These are phyloP conservation scores for Plantago major DNA, from an alignment of 257 asterid genomes.

Conservation along the genomic window DNA sequence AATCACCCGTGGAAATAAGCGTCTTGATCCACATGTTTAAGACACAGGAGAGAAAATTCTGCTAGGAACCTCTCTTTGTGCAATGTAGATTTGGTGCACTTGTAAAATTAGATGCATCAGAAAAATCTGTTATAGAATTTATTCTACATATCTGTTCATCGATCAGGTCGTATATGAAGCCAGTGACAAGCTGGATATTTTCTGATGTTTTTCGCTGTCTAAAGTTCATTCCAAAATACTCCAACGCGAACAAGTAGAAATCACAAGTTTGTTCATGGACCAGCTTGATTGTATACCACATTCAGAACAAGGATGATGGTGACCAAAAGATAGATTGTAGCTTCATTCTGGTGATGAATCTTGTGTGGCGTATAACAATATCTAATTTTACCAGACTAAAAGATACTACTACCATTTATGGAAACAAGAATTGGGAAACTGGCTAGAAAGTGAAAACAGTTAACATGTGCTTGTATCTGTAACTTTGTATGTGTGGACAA, in stretches of 20 bases:
- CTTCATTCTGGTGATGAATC: too few species aligned
- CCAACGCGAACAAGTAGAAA: too few species aligned
- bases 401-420: background rate
- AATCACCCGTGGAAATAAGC: constrained; percentile 44
- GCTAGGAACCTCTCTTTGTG: constrained; percentile 17
- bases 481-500: background rate
- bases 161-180: background rate
- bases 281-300: too few species aligned
- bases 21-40: constrained; percentile 20
- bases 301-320: too few species aligned
- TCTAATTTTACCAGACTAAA: too few species aligned
- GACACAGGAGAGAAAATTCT: constrained; percentile 13
- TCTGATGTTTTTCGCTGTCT: background rate
- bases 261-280: too few species aligned
- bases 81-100: constrained; percentile 2
- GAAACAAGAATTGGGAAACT: background rate
- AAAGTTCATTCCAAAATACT: too few species aligned
- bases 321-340: too few species aligned
- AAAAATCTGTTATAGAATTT: background rate
- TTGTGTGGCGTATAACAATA: too few species aligned
- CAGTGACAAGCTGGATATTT: too few species aligned
- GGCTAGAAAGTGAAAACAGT: background rate
- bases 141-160: background rate
- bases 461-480: background rate
- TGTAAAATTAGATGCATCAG: background rate